Base-by-base conservation (phyloP, 257 asterid genomes). In the Solanum rostratum region DNA sequence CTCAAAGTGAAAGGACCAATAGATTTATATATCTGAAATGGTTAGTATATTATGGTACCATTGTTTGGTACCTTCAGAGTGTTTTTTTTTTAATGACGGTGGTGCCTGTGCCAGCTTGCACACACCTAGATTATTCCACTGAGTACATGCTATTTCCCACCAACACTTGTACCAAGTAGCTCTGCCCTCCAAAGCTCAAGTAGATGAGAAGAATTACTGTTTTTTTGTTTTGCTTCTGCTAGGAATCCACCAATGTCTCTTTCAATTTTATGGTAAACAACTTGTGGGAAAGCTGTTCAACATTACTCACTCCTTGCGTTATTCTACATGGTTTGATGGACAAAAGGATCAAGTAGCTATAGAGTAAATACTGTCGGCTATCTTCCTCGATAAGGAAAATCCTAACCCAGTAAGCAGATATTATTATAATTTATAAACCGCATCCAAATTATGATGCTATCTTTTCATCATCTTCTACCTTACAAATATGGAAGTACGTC, bases 301-400 rank as follows among this genome's bases (percentile, higher is more conserved):
- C 6, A 29, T 83, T 22, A 29, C 74, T 83, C 80, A 18, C 85
- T 88, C 84, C 60, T 62, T 63, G 70, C 82, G 52, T 53, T 91
- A 9, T 86, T 86, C 82, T 65, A n/a, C 78, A 83, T 91, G 95
- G 99, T 95, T 96, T 79, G 96, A 93, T 69, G 99, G 93, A 87
- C 95, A 84, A 59, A 96, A 92, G 92, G 97, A 94, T 85, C 98
- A 94, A 89, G 97, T 94, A 79, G 93, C 95, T 74, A 95, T 91
- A 10, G 98, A 96, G 90, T 95, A 92, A 89, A 94, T 94, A 84
- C 92, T 96, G 24, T 90, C 91, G 68, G 97, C 92, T 70, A 91
- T 96, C 82, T 96, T 96, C 85, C 94, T 96, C 29, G 97, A 94
- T 73, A 90, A 84, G 7, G 97, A 93, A 55, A 94, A 89, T 39